phyloP scores from a whole-genome alignment of 768 basidiomycete species.

The Erythrobasidium yunnanense region DNA sequence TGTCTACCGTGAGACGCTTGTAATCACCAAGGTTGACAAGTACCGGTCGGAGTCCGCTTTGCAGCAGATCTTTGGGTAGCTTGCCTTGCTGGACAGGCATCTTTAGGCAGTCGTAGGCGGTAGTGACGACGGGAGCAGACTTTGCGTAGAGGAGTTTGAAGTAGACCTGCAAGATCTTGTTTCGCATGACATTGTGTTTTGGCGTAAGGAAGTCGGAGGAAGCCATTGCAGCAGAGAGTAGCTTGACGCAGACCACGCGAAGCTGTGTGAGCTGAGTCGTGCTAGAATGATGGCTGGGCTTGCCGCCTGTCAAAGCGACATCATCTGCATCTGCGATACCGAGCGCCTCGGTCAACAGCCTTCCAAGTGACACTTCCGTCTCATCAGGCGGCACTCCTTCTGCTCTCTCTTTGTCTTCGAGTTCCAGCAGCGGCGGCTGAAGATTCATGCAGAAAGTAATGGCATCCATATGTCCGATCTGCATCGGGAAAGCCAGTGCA shows the following conservation, averaged over 20 bases:
- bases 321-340: slow-evolving; percentile 95
- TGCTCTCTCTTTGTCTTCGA: slow-evolving; percentile 46
- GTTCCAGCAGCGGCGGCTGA: slow-evolving; percentile 75
- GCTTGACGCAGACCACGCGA: slow-evolving; percentile 82
- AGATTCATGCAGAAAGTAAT: slow-evolving; percentile 85
- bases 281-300: slow-evolving; percentile 64
- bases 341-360: slow-evolving; percentile 67
- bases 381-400: slow-evolving; percentile 12
- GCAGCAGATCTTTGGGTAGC: slow-evolving; percentile 85
- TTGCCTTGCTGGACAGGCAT: slow-evolving; percentile 80
- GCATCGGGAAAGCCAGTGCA: slow-evolving; percentile 83
- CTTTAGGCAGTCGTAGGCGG: slow-evolving; percentile 82
- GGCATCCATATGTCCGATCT: slow-evolving; percentile 96
- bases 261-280: slow-evolving; percentile 73
- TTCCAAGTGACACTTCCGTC: slow-evolving; percentile 22
- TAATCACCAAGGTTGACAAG: slow-evolving; percentile 96
- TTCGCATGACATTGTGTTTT: slow-evolving; percentile 65
- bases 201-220: slow-evolving; percentile 78
- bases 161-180: slow-evolving; percentile 83
- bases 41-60: slow-evolving; percentile 89
- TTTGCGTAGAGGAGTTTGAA: slow-evolving; percentile 96
- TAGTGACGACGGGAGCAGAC: slow-evolving; percentile 81
- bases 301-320: slow-evolving; percentile 57
- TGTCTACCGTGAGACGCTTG: slow-evolving; percentile 79
- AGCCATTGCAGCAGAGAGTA: slow-evolving; percentile 88